Evolutionary conservation across 495 filamentous ascomycete species (phyloP), one percentile per base, ranked within the genome.

Genomic region (Cudoniella acicularis): DNA sequence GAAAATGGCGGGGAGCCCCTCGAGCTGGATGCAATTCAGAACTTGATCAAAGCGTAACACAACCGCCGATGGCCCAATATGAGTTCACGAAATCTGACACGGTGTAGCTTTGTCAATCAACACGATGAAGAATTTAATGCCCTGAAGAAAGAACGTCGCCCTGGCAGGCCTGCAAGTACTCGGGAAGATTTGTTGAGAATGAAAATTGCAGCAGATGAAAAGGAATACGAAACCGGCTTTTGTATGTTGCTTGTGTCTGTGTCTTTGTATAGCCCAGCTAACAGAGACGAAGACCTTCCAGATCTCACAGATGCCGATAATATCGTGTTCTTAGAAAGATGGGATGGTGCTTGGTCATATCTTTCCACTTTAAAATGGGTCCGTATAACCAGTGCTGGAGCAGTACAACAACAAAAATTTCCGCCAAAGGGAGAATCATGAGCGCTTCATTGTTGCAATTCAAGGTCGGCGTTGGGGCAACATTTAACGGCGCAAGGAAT

Each of bases 221-320:
- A 87, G 67, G 94, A 98, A 74, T 88, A 90, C 62, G 79, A 83
- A 48, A 88, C 86, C 24, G 94, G 94, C 0, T 96, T 95, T 66
- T 90, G 83, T 85, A 16, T 66, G 80, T 72, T 40, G 13, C 3
- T 20, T 54, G 21, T 36, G 25, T 9, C 25, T 23, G 18, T 48
- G 18, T 45, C 23, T 22, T 52, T 57, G 23, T 2, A 27, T 67
- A 61, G 58, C 59, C 66, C 49, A 17, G 16, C 60, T 69, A 52
- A 54, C 36, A 41, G 9, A 27, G 3, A 36, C 10, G 49, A 47
- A 87, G 81, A 77, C 56, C 58, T 82, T 16, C 80, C 81, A 3
- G 79, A 80, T 42, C 73, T 83, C 17, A 78, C 70, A 17, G 64
- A 67, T 4, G 70, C 74, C 53, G 71, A 75, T 52, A 82, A 77